Evolutionary conservation across 2,329 filamentous ascomycete species (phyloP).

Genomic region (Neophaeococcomyces aloes): DNA sequence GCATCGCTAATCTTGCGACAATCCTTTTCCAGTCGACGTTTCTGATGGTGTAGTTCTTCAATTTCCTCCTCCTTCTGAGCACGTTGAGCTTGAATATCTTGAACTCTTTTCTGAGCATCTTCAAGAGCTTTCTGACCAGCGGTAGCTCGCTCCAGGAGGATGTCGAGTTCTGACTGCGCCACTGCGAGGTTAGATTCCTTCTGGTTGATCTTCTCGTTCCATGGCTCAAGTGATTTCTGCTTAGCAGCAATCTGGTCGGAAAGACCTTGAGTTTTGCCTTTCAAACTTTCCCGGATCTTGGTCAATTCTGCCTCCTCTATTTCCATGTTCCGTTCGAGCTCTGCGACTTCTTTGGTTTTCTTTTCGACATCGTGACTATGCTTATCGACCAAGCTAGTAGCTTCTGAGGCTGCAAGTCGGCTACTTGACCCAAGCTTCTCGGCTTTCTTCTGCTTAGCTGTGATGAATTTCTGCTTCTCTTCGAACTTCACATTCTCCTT

Average conservation of each 20-base stretch:
- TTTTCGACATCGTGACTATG: conserved; percentile 68
- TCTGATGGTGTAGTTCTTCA: conserved; percentile 63
- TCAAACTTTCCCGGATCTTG: conserved; percentile 73
- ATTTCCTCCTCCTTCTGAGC: conserved; percentile 62
- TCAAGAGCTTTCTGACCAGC: conserved; percentile 74
- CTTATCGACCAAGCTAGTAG: conserved; percentile 66
- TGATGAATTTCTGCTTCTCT: conserved; percentile 91
- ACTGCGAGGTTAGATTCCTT: conserved; percentile 91
- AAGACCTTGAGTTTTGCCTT: conserved; percentile 89
- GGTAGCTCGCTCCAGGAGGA: conserved; percentile 79
- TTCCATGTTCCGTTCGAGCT: conserved; percentile 65
- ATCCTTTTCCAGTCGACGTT: conserved; percentile 62
- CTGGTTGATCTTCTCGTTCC: conserved; percentile 93
- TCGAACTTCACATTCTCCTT: conserved; percentile 96
- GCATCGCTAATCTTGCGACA: conserved; percentile 60
- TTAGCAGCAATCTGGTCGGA: conserved; percentile 86
- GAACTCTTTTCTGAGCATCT: conserved; percentile 72
- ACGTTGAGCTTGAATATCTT: conserved; percentile 59
- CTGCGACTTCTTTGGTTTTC: conserved; percentile 60
- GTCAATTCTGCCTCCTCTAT: conserved; percentile 72
- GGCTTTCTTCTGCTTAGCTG: conserved; percentile 84
- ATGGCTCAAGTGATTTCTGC: conserved; percentile 89
- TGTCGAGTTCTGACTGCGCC: conserved; percentile 86
- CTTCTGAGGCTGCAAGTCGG: conserved; percentile 62
- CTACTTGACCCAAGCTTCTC: conserved; percentile 76